Percentiles rank a stretch among this genome's conserved stretches.
Evolutionary conservation across 139 green algal genomes (phyloP).

Genomic region (Nannochloris sp.): DNA sequence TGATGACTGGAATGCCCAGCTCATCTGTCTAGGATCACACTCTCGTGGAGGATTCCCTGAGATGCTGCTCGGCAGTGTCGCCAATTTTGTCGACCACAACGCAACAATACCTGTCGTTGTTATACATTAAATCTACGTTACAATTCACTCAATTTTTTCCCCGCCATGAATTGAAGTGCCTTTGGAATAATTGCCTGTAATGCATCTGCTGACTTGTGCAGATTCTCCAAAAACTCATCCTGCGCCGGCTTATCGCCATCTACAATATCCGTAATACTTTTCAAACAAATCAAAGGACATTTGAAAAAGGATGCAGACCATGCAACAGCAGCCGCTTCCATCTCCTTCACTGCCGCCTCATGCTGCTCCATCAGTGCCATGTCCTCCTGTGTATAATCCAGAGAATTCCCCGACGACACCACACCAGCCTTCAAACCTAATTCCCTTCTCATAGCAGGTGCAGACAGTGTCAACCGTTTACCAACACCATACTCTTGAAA

Average conservation of each 20-base stretch:
- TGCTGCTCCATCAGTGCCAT: conserved; percentile 68
- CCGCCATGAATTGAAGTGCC: conserved; percentile 69
- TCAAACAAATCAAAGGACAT: conserved; percentile 71
- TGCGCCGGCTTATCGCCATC: conserved; percentile 66
- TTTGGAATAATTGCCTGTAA: conserved; percentile 62
- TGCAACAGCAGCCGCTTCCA: conserved; percentile 82
- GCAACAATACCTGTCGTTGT: background rate
- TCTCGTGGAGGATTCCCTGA: conserved; percentile 8
- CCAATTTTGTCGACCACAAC: conserved; percentile 11
- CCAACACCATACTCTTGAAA: conserved; percentile 71
- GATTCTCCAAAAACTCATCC: conserved; percentile 95
- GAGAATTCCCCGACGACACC: conserved; percentile 74
- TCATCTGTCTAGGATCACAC: conserved; percentile 15
- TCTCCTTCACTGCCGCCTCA: conserved; percentile 81
- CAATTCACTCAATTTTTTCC: conserved; percentile 63
- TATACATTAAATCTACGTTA: conserved; percentile 27
- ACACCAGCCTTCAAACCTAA: conserved; percentile 65
- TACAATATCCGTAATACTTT: conserved; percentile 90
- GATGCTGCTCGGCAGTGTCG: conserved; percentile 26
- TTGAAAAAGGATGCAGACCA: conserved; percentile 59
- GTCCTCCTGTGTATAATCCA: conserved; percentile 77
- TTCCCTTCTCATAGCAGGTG: conserved; percentile 31
- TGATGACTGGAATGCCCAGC: conserved; percentile 2
- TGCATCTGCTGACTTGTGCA: conserved; percentile 60
- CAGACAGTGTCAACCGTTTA: conserved; percentile 26